Percentiles rank a stretch among this genome's conserved stretches.
These are phyloP conservation scores for Nicotiana tabacum DNA, from an alignment of 257 asterid genomes.

Conservation along the genomic window DNA sequence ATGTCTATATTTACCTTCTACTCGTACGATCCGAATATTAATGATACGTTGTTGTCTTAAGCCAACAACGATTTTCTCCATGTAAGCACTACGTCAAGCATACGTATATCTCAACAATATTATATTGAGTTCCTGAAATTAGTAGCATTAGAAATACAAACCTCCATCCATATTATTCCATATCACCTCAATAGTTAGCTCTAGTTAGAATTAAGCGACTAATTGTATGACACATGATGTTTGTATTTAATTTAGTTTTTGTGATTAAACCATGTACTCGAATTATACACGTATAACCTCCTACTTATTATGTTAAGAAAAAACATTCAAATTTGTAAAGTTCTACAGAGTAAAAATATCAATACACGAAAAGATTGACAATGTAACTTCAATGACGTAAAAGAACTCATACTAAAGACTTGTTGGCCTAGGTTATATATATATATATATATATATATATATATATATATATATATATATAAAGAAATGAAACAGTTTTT, in stretches of 20 bases:
- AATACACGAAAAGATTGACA: not conserved
- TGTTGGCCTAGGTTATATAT: too few species aligned
- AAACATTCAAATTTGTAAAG: too few species aligned
- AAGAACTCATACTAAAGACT: not conserved
- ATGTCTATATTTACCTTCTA: conserved; percentile 4
- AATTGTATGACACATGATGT: not conserved
- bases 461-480: too few species aligned
- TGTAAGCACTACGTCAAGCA: conserved; percentile 29
- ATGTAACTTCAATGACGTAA: not conserved
- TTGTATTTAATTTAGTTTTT: not conserved
- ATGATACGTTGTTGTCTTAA: not conserved
- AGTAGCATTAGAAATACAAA: not conserved
- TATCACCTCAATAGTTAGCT: not conserved
- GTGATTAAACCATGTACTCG: too few species aligned
- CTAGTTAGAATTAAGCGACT: too few species aligned
- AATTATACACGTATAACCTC: not conserved
- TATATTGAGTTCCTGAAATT: not conserved
- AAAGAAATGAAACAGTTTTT: too few species aligned
- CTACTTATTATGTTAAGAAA: too few species aligned
- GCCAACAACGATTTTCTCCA: conserved; percentile 24
- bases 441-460: too few species aligned
- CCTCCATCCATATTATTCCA: not conserved
- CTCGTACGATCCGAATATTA: conserved; percentile 18
- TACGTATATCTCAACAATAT: conserved; percentile 1
- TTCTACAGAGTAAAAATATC: not conserved